These are phyloP conservation scores for Eimeria sp. DNA, from an alignment of 169 alveolate genomes.

Conservation along the genomic window DNA sequence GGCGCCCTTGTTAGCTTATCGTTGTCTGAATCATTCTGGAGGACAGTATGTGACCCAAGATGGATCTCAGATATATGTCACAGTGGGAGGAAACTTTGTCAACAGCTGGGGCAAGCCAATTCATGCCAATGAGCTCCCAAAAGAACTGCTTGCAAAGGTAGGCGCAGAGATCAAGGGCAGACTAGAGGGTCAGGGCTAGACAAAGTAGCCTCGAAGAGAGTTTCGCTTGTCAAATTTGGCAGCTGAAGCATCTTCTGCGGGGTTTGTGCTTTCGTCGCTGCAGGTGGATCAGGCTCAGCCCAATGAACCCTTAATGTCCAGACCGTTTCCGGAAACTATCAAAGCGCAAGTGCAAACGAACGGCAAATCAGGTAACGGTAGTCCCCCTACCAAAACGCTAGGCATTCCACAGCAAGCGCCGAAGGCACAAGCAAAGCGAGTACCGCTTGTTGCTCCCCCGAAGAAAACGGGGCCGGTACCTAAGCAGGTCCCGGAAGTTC, in stretches of 20 bases:
- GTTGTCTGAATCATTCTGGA: constrained; percentile 35
- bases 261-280: neutral
- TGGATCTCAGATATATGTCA: constrained; percentile 20
- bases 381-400: neutral
- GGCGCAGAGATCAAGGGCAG: neutral
- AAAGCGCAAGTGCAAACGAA: neutral
- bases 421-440: neutral
- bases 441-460: neutral
- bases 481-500: constrained; percentile 11
- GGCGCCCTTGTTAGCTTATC: constrained; percentile 23
- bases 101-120: constrained; percentile 34
- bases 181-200: neutral
- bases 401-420: neutral
- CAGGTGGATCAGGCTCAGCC: constrained; percentile 6
- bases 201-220: neutral
- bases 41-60: constrained; percentile 20
- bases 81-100: constrained; percentile 43
- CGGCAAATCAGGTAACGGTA: neutral
- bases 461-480: neutral
- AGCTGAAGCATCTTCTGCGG: neutral
- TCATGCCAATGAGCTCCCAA: constrained; percentile 49
- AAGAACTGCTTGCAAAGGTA: constrained; percentile 25
- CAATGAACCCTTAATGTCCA: neutral
- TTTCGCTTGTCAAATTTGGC: neutral
- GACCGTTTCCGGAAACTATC: neutral